Evolutionary conservation across 1,284 basidiomycete genomes (phyloP).

Genomic region (Filobasidium uniguttulatum): DNA sequence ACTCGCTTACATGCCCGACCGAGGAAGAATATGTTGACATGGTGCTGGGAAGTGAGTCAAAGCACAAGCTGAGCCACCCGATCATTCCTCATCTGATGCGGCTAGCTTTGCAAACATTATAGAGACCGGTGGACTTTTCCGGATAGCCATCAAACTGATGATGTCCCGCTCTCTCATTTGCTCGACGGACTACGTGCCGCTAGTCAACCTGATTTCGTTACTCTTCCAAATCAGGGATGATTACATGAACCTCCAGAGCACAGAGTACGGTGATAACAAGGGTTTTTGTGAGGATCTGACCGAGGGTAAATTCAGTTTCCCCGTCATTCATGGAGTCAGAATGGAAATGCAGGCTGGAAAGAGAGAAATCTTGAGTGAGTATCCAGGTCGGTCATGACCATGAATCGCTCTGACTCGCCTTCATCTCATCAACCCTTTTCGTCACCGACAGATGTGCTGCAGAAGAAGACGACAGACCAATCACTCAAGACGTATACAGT

Average conservation of each 20-base stretch:
- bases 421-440: background rate
- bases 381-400: too few relatives aligned
- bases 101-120: background rate
- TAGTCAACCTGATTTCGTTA: constrained; percentile 87
- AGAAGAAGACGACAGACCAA: constrained; percentile 67
- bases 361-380: constrained; percentile 66
- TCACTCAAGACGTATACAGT: constrained; percentile 69
- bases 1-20: constrained; percentile 78
- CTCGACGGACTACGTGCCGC: constrained; percentile 74
- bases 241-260: constrained; percentile 86
- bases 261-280: constrained; percentile 79
- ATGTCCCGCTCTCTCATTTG: constrained; percentile 59
- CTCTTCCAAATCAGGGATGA: constrained; percentile 96
- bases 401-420: constrained; percentile 11
- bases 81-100: too few relatives aligned
- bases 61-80: background rate
- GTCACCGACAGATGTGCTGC: constrained; percentile 54
- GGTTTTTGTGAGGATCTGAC: constrained; percentile 90
- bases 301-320: constrained; percentile 94
- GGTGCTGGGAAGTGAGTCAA: constrained; percentile 80
- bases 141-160: constrained; percentile 91
- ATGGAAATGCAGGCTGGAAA: constrained; percentile 46
- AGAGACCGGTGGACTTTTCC: constrained; percentile 92
- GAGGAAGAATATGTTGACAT: constrained; percentile 91
- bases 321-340: constrained; percentile 75